Conservation (phyloP, 192 early-diverging fungal genomes). For the Backusella macrospora region DNA sequence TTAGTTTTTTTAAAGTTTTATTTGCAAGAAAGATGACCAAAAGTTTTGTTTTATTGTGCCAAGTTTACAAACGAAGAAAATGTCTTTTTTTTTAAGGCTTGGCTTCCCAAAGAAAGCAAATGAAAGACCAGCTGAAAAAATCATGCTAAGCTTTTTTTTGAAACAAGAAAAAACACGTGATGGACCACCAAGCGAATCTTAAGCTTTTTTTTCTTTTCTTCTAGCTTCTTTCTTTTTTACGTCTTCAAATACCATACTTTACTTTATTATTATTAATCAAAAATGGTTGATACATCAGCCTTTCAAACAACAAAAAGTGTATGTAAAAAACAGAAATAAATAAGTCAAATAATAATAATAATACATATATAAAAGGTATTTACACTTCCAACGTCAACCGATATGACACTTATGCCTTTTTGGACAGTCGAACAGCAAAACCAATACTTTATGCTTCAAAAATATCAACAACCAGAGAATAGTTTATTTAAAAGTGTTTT, state of each 20-base stretch:
- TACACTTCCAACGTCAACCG: constrained; percentile 51
- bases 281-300: not conserved
- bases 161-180: not conserved
- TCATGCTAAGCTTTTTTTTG: constrained; percentile 2
- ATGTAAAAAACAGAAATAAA: not conserved
- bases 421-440: constrained; percentile 64
- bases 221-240: not conserved
- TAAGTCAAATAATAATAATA: not conserved
- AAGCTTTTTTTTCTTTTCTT: not conserved
- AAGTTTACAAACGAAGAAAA: too few species aligned
- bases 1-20: too few species aligned
- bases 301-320: constrained; percentile 15
- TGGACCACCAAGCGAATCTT: not conserved
- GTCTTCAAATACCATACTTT: not conserved
- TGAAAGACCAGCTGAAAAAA: not conserved
- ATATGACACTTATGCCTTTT: constrained; percentile 59
- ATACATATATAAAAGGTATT: constrained; percentile 26
- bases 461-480: constrained; percentile 57
- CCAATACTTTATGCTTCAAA: constrained; percentile 70
- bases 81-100: not conserved
- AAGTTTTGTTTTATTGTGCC: too few species aligned
- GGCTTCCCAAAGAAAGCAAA: not conserved
- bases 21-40: too few species aligned
- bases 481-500: constrained; percentile 68
- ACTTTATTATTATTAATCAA: too few species aligned